Percentiles rank a stretch among this genome's conserved stretches.
Conservation (phyloP, 2,329 filamentous ascomycete genomes). For the Alternaria consortialis region DNA sequence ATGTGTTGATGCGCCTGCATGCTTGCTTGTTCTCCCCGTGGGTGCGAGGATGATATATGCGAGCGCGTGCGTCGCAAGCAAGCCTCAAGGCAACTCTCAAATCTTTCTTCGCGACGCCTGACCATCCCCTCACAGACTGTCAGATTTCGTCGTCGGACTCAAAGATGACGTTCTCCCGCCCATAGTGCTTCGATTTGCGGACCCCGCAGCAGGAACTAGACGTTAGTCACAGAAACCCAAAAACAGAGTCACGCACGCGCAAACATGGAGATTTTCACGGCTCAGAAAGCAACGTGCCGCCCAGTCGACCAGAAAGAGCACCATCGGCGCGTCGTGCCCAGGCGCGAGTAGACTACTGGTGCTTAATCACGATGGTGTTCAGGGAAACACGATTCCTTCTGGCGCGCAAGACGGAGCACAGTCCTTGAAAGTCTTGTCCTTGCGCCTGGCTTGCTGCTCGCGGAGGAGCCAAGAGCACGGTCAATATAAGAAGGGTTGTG, state of each 20-base stretch:
- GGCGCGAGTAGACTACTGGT: constrained; percentile 30
- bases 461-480: constrained; percentile 23
- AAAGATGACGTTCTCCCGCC: constrained; percentile 10
- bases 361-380: constrained; percentile 37
- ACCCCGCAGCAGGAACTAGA: constrained; percentile 29
- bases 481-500: constrained; percentile 23
- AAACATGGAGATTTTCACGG: constrained; percentile 20
- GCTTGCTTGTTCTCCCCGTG: constrained; percentile 17
- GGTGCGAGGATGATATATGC: neutral
- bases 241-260: constrained; percentile 33
- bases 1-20: constrained; percentile 14
- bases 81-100: neutral
- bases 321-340: constrained; percentile 36
- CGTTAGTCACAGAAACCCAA: constrained; percentile 38
- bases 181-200: constrained; percentile 11
- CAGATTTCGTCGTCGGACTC: neutral
- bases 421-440: constrained; percentile 17
- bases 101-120: neutral
- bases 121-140: neutral
- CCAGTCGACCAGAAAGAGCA: constrained; percentile 18
- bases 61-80: constrained; percentile 1
- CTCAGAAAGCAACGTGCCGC: constrained; percentile 18
- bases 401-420: constrained; percentile 17
- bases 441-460: constrained; percentile 25
- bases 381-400: constrained; percentile 25